Conservation (phyloP, 139 green algal genomes). For the Chlorella ohadii region DNA sequence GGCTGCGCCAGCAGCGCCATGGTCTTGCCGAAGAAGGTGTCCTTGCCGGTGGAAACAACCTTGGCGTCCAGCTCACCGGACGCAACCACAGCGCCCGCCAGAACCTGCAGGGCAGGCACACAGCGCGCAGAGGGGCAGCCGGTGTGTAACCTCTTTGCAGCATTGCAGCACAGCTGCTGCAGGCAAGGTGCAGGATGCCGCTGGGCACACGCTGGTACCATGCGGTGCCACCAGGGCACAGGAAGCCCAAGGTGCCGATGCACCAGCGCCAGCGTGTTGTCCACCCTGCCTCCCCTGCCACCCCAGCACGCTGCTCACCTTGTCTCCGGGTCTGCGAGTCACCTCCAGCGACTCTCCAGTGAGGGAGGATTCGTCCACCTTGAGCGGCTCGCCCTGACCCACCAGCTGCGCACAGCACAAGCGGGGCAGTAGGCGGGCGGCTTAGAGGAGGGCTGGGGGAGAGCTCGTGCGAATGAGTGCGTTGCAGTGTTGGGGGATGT, state of each 20-base stretch:
- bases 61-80: conserved; percentile 78
- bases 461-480: too few species aligned
- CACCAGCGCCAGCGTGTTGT: too few species aligned
- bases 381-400: conserved; percentile 39
- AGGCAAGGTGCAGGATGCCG: too few species aligned
- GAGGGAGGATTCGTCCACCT: conserved; percentile 80
- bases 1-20: conserved; percentile 66
- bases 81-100: conserved; percentile 80
- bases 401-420: conserved; percentile 31
- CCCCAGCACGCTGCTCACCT: background rate
- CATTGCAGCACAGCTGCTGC: background rate
- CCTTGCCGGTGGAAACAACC: conserved; percentile 71
- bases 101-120: conserved; percentile 38
- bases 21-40: conserved; percentile 91
- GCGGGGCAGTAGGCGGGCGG: background rate
- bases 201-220: too few species aligned
- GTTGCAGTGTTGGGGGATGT: too few species aligned
- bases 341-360: conserved; percentile 82
- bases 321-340: conserved; percentile 75
- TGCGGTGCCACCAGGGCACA: too few species aligned
- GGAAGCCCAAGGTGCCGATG: too few species aligned
- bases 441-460: too few species aligned
- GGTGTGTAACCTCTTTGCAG: conserved; percentile 20
- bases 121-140: conserved; percentile 15
- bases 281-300: background rate